These are phyloP conservation scores for Backusella australiensis DNA, from an alignment of 192 early-diverging fungal genomes.

Conservation along the genomic window DNA sequence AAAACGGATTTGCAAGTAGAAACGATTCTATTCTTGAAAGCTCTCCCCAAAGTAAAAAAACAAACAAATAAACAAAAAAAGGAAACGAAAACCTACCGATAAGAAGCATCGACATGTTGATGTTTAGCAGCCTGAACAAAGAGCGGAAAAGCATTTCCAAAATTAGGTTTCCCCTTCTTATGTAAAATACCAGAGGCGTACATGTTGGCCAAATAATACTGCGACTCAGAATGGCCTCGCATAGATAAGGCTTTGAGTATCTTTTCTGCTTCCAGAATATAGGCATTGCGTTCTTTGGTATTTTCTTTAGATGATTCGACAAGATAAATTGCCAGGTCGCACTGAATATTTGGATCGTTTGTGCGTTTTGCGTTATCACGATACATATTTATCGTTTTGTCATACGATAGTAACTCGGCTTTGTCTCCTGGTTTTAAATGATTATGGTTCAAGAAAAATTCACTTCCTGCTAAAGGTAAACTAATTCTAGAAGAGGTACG, in stretches of 20 bases:
- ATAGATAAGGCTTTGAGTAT: constrained; percentile 40
- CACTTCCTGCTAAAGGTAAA: neutral
- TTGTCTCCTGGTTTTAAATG: constrained; percentile 57
- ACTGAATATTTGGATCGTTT: constrained; percentile 53
- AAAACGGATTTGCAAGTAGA: neutral
- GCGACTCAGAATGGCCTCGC: constrained; percentile 58
- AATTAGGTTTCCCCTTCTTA: constrained; percentile 52
- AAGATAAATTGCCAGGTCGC: constrained; percentile 62
- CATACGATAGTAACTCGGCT: constrained; percentile 48
- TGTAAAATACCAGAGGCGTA: constrained; percentile 58
- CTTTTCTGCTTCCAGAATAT: constrained; percentile 61
- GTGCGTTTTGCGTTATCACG: constrained; percentile 62
- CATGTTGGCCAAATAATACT: constrained; percentile 63
- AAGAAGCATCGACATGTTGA: constrained; percentile 58
- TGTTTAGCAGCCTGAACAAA: constrained; percentile 67
- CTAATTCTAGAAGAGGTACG: neutral
- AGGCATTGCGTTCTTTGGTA: constrained; percentile 26
- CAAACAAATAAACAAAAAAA: neutral
- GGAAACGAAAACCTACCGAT: constrained; percentile 29
- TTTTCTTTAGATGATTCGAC: constrained; percentile 47
- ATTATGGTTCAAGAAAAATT: constrained; percentile 39
- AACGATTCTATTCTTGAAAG: neutral
- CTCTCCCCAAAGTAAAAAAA: constrained; percentile 6
- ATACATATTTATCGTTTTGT: constrained; percentile 53
- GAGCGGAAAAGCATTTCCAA: constrained; percentile 62